Evolutionary conservation across 2,329 filamentous ascomycete species (phyloP), one percentile per base, ranked within the genome.

Genomic region (Botrytis paeoniae): DNA sequence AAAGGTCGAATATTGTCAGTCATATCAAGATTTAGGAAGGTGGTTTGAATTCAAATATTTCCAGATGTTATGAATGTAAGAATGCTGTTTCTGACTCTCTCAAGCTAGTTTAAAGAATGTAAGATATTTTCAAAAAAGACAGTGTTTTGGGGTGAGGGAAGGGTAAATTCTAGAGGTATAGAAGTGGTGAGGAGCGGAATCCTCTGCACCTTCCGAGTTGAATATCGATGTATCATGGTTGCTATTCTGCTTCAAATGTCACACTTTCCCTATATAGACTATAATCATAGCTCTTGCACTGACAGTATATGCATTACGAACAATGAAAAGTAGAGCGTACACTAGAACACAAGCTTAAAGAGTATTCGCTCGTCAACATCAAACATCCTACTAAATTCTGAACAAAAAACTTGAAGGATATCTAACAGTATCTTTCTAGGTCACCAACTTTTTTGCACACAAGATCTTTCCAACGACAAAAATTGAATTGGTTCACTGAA

Each of bases 41-140:
- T 6, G 14, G 3, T 29, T 57, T 12, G n/a, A 18, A 57, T 10
- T 18, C 14, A 57, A n/a, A 57, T 57, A 18, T 57, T 57, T 5
- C 14, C 7, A 57, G 16, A 57, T 57, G 14, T 32, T 57, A 9
- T 32, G n/a, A 29, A 18, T 6, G 51, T 57, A 57, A 29, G 12
- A 29, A 57, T 57, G n/a, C n/a, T 57, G n/a, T 29, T 9, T 57
- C 6, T 18, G 51, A 57, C 51, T 9, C 51, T 57, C 51, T 18
- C 14, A 32, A 29, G n/a, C 39, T 16, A 39, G 60, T 18, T 7
- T 12, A n/a, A 12, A n/a, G 59, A n/a, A 41, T 41, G 4, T 18
- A 18, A 25, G 14, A 32, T 37, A 8, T 9, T 32, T 54, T 57
- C 8, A 35, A 35, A 83, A 72, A 78, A 83, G 7, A 18, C n/a